A percentile compares a stretch with the other conserved stretches of the same genome.
These are phyloP conservation scores for Sicyos baderoa DNA, from an alignment of 306 rosid species.

Conservation along the genomic window DNA sequence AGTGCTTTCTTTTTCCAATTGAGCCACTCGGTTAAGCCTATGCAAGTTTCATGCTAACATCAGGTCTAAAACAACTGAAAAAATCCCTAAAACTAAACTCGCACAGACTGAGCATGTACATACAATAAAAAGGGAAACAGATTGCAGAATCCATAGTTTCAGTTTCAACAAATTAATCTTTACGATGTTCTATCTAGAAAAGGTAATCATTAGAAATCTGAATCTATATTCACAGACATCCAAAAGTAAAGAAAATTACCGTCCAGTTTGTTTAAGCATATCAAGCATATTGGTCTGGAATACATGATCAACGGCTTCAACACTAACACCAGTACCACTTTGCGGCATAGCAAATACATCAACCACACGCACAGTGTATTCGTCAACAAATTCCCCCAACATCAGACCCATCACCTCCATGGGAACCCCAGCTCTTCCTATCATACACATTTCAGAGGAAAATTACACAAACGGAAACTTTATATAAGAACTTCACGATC, in stretches of 20 bases:
- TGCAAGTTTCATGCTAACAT: background rate
- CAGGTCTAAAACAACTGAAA: conserved; percentile 6
- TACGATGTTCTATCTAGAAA: background rate
- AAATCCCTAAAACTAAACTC: background rate
- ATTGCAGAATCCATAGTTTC: no score
- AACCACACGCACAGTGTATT: conserved; percentile 77
- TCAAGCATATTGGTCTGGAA: conserved; percentile 98
- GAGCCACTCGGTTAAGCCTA: no score
- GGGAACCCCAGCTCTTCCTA: conserved; percentile 95
- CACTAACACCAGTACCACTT: conserved; percentile 95
- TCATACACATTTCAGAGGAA: background rate
- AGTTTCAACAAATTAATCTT: conserved; percentile 1
- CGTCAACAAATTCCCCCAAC: conserved; percentile 86
- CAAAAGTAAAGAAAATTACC: conserved; percentile 32
- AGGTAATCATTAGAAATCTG: background rate
- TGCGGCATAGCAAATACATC: conserved; percentile 98
- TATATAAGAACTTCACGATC: background rate
- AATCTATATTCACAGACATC: conserved; percentile 16
- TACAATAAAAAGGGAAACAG: no score
- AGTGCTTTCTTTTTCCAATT: no score
- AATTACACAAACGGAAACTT: background rate
- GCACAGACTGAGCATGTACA: conserved; percentile 2
- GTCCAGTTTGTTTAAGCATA: conserved; percentile 91
- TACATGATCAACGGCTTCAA: conserved; percentile 94
- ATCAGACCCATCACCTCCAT: conserved; percentile 99